phyloP scores from a whole-genome alignment of 176 grass and related monocot species.

The Eragrostis curvula region DNA sequence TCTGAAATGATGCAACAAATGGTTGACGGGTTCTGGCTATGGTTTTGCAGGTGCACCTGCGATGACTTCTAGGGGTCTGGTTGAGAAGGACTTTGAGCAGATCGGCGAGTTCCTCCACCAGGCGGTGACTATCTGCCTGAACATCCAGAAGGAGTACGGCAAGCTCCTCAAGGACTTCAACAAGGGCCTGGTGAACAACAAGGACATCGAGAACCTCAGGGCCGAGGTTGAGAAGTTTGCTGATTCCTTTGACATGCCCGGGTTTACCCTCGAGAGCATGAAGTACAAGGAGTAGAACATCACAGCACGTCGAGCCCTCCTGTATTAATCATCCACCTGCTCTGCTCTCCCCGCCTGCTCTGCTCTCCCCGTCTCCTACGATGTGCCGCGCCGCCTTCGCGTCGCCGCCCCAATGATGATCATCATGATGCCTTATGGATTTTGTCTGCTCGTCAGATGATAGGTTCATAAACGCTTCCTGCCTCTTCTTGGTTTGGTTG shows the following conservation, averaged over 20 bases:
- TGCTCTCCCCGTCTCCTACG: not conserved
- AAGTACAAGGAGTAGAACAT: slow-evolving; percentile 81
- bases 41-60: slow-evolving; percentile 71
- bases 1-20: not conserved
- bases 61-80: slow-evolving; percentile 88
- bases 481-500: not conserved
- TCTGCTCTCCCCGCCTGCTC: not conserved
- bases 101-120: slow-evolving; percentile 97
- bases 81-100: slow-evolving; percentile 96
- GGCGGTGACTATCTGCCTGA: slow-evolving; percentile 83
- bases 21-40: slow-evolving; percentile 1
- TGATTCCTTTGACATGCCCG: slow-evolving; percentile 90
- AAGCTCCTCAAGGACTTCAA: slow-evolving; percentile 94
- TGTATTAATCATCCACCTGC: not conserved
- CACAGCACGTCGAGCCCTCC: not conserved
- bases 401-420: not conserved
- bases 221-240: slow-evolving; percentile 81
- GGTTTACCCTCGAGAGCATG: slow-evolving; percentile 79
- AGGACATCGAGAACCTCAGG: slow-evolving; percentile 77
- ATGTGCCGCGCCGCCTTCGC: not conserved
- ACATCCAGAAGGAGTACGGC: slow-evolving; percentile 86
- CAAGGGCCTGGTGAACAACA: slow-evolving; percentile 83
- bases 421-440: slow-evolving; percentile 27
- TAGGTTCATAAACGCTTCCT: slow-evolving; percentile 19
- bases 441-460: not conserved